These are phyloP conservation scores for Metschnikowia cubensis DNA, from an alignment of 805 yeast species.

Conservation along the genomic window DNA sequence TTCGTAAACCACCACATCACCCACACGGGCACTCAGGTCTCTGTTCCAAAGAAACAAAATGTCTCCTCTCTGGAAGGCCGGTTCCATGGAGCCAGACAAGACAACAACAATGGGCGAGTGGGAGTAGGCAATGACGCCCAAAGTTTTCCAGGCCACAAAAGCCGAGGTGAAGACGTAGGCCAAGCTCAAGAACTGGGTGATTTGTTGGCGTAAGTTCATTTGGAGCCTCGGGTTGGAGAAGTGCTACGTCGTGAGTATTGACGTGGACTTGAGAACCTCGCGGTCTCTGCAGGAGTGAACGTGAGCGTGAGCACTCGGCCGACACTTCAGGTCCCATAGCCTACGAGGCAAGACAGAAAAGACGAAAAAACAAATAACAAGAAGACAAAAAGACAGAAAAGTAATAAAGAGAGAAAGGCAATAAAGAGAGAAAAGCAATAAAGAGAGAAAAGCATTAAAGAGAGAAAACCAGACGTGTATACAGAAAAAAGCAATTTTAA, in stretches of 20 bases:
- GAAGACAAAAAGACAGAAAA: too few relatives aligned
- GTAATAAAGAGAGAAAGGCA: too few relatives aligned
- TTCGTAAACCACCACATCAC: constrained; percentile 93
- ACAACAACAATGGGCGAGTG: constrained; percentile 96
- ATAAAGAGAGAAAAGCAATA: too few relatives aligned
- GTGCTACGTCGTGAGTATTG: neutral
- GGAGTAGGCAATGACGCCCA: constrained; percentile 72
- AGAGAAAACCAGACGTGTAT: too few relatives aligned
- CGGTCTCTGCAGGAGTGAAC: neutral
- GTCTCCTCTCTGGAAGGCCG: constrained; percentile 98
- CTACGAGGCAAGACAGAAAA: neutral
- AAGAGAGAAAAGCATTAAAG: too few relatives aligned
- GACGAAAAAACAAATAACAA: too few relatives aligned
- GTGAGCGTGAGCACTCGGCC: too few relatives aligned
- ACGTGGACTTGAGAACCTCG: constrained; percentile 2
- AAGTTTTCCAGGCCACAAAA: constrained; percentile 85
- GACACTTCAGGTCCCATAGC: too few relatives aligned
- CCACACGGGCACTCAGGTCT: constrained; percentile 60
- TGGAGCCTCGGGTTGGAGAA: neutral
- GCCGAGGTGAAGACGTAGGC: constrained; percentile 84
- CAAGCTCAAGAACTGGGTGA: constrained; percentile 64
- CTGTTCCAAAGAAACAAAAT: constrained; percentile 89
- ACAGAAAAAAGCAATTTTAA: too few relatives aligned
- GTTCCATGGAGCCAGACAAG: constrained; percentile 98
- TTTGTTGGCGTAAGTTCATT: constrained; percentile 59